Evolutionary conservation across 768 basidiomycete genomes (phyloP), one percentile per base, ranked within the genome.

Genomic region (Boletus vinaceobasis): DNA sequence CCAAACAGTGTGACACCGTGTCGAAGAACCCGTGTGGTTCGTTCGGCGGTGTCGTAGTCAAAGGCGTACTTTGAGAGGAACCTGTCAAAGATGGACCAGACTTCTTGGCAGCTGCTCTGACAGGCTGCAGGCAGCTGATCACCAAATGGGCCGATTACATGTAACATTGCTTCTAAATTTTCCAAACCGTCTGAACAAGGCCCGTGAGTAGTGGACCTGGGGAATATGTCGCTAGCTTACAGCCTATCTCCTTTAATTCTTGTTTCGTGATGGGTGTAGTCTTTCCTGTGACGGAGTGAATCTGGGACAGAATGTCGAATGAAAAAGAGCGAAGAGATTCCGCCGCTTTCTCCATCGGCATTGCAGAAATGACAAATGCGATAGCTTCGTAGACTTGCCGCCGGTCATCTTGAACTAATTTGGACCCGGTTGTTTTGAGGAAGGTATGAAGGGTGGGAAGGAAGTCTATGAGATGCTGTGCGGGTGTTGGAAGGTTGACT

Each of bases 351-450:
- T 86, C 83, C 79, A 95, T 88, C 2, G 90, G 85, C 94, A 98
- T 98, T 1, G 87, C 89, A 45, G 88, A 90, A 53, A 99, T 95
- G 51, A 99, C 91, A 72, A 90, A 86, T 5, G 92, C 94, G 60
- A 98, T 94, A 14, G 95, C 97, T 67, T 97, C 94, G 64, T 95
- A 93, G 17, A 99, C 88, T 70, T 95, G 90, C 45, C 90, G 81
- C 63, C 85, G 83, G 70, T 98, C 97, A 40, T 94, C 90, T 68
- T 92, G 92, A 11, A 76, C 73, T 39, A 99, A 77, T 66, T 90
- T 92, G 7, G 80, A 68, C 38, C 93, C 94, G 14, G 87, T 85
- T 4, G 87, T 84, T 39, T 79, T 81, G 43, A 97, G 75, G 78
- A 98, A 99, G 0, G 86, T 80, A 71, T 98, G 92, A 14, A 99